Percentiles rank a stretch among this genome's conserved stretches.
phyloP scores from a whole-genome alignment of 176 grass and related monocot genomes.

The Musa schizocarpa region DNA sequence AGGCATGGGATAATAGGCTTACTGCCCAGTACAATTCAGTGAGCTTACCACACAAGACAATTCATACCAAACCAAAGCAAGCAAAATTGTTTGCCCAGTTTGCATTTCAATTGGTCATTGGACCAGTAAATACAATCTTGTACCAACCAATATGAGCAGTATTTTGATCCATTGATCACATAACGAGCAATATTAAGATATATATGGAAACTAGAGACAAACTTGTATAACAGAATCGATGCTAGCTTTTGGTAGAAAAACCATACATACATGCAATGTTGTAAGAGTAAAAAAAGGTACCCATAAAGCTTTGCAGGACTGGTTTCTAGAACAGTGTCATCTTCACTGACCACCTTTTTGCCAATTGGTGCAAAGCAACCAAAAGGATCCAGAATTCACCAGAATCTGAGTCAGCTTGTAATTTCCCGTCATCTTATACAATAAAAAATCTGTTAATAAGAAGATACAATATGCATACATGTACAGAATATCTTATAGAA shows the following conservation, averaged over 20 bases:
- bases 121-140: no score
- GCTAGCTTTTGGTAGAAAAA: neutral
- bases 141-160: no score
- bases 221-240: neutral
- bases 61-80: no score
- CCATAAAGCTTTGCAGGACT: slow-evolving; percentile 65
- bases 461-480: neutral
- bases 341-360: slow-evolving; percentile 56
- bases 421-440: slow-evolving; percentile 74
- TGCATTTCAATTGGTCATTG: no score
- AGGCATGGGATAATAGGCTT: no score
- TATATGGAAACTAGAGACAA: no score
- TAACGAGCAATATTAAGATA: no score
- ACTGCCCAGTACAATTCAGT: no score
- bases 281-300: slow-evolving; percentile 25
- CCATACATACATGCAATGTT: neutral
- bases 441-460: slow-evolving; percentile 16
- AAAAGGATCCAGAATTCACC: slow-evolving; percentile 96
- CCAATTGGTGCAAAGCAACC: slow-evolving; percentile 93
- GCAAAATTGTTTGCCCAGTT: no score
- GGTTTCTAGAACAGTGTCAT: slow-evolving; percentile 68
- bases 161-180: no score
- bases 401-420: slow-evolving; percentile 87
- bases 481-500: neutral
- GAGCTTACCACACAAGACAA: no score